Evolutionary conservation across 2,329 filamentous ascomycete genomes (phyloP).

Genomic region (Trichophyton equinum): DNA sequence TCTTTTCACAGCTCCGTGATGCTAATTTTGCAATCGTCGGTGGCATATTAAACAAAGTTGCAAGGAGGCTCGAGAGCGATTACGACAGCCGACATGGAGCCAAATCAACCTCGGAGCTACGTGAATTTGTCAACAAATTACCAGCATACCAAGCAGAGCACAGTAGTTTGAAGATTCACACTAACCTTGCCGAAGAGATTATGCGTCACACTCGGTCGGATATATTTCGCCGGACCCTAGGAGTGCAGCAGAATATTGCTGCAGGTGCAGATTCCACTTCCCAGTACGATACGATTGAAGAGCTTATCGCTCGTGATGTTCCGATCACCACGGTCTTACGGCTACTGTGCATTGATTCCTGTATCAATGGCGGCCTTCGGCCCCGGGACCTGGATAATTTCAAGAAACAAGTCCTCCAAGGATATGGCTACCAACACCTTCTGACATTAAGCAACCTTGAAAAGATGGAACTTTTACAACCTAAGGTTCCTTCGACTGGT

Average conservation of each 20-base stretch:
- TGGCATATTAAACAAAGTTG: constrained; percentile 75
- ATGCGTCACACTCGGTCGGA: constrained; percentile 86
- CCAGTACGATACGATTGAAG: constrained; percentile 82
- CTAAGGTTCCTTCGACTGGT: constrained; percentile 63
- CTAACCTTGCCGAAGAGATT: constrained; percentile 84
- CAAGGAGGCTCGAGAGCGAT: constrained; percentile 70
- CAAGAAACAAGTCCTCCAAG: constrained; percentile 74
- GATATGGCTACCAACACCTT: constrained; percentile 89
- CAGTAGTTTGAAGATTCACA: constrained; percentile 82
- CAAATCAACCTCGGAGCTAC: constrained; percentile 79
- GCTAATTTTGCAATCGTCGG: constrained; percentile 94
- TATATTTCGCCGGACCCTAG: constrained; percentile 72
- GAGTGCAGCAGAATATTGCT: constrained; percentile 91
- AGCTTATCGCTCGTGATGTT: constrained; percentile 80
- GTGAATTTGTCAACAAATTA: constrained; percentile 88
- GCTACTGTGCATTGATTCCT: constrained; percentile 81
- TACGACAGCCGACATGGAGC: constrained; percentile 78
- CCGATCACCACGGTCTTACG: constrained; percentile 72
- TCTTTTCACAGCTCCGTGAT: constrained; percentile 79
- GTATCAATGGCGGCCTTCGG: constrained; percentile 76
- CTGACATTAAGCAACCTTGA: constrained; percentile 80
- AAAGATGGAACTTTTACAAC: constrained; percentile 73
- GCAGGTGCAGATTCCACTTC: constrained; percentile 78
- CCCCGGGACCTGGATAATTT: constrained; percentile 82
- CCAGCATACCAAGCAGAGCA: constrained; percentile 89